These are phyloP conservation scores for Carex parvula DNA, from an alignment of 176 grass and related monocot species.

Conservation along the genomic window DNA sequence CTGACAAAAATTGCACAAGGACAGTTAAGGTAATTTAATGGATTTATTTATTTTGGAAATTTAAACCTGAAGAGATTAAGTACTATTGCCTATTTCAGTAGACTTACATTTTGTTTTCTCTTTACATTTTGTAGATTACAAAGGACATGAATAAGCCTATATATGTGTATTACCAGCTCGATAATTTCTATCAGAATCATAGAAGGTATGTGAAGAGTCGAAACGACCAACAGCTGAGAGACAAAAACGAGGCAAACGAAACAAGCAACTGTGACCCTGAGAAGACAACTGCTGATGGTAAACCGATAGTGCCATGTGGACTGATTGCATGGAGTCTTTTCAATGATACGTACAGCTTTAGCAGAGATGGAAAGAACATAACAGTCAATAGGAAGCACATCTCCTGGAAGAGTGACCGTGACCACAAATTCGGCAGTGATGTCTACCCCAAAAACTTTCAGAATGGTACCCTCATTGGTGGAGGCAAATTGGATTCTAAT, in stretches of 20 bases:
- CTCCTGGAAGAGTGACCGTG: constrained; percentile 98
- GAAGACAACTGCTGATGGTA: constrained; percentile 43
- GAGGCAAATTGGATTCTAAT: constrained; percentile 36
- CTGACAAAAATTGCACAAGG: constrained; percentile 70
- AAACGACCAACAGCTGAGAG: constrained; percentile 70
- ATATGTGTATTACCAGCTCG: constrained; percentile 94
- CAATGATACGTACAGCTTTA: constrained; percentile 90
- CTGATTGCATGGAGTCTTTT: constrained; percentile 98
- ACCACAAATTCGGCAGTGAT: constrained; percentile 91
- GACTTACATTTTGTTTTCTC: background rate
- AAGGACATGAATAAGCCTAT: constrained; percentile 83
- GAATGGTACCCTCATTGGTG: constrained; percentile 69
- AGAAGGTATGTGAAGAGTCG: constrained; percentile 99
- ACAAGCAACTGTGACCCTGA: constrained; percentile 74
- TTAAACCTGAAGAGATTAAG: background rate
- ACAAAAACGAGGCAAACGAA: constrained; percentile 36
- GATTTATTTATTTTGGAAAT: background rate
- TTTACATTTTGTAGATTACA: constrained; percentile 49
- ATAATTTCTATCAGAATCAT: constrained; percentile 99
- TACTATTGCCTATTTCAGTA: background rate
- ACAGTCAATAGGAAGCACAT: constrained; percentile 80
- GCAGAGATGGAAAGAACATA: constrained; percentile 41
- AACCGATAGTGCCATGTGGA: constrained; percentile 82
- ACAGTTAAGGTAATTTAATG: constrained; percentile 49
- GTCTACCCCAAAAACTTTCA: constrained; percentile 94